A percentile compares a stretch with the other conserved stretches of the same genome.
These are phyloP conservation scores for Alternaria conjuncta DNA, from an alignment of 2,329 filamentous ascomycete species.

Conservation along the genomic window DNA sequence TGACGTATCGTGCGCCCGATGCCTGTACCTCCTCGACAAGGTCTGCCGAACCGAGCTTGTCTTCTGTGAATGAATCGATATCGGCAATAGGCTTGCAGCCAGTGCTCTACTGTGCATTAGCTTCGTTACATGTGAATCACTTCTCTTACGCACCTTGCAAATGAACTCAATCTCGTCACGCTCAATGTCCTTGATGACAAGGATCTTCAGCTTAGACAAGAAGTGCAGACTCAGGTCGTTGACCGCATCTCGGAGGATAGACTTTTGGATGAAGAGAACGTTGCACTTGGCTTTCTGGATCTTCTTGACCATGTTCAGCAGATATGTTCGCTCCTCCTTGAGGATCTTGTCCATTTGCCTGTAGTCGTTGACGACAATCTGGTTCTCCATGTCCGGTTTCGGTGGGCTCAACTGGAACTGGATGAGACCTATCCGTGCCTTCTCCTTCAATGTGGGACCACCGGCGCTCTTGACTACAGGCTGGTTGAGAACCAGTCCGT, in stretches of 20 bases:
- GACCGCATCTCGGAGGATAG: constrained; percentile 94
- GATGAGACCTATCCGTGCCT: constrained; percentile 94
- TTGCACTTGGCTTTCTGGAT: constrained; percentile 99
- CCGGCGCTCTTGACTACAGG: constrained; percentile 91
- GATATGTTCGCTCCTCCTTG: constrained; percentile 97
- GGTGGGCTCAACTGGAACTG: constrained; percentile 98
- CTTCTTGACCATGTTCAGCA: constrained; percentile 99
- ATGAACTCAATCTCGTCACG: constrained; percentile 99
- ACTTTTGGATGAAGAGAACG: constrained; percentile 97
- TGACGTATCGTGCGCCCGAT: constrained; percentile 89
- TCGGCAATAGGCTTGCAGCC: constrained; percentile 99
- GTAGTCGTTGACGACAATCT: constrained; percentile 99
- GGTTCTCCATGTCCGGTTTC: constrained; percentile 99
- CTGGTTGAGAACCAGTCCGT: constrained; percentile 91
- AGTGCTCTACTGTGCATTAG: constrained; percentile 65
- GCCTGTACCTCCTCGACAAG: constrained; percentile 90
- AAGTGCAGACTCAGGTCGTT: constrained; percentile 98
- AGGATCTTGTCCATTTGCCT: constrained; percentile 99
- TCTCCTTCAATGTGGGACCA: constrained; percentile 91
- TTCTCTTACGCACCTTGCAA: constrained; percentile 68
- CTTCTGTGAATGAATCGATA: constrained; percentile 97
- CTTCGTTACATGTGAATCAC: constrained; percentile 14
- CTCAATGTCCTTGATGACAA: constrained; percentile 97
- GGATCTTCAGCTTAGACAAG: constrained; percentile 93
- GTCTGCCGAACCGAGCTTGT: constrained; percentile 94